Percentiles rank a stretch among this genome's conserved stretches.
These are phyloP conservation scores for Psidium friedrichsthalianum DNA, from an alignment of 345 rosid genomes.

Conservation along the genomic window DNA sequence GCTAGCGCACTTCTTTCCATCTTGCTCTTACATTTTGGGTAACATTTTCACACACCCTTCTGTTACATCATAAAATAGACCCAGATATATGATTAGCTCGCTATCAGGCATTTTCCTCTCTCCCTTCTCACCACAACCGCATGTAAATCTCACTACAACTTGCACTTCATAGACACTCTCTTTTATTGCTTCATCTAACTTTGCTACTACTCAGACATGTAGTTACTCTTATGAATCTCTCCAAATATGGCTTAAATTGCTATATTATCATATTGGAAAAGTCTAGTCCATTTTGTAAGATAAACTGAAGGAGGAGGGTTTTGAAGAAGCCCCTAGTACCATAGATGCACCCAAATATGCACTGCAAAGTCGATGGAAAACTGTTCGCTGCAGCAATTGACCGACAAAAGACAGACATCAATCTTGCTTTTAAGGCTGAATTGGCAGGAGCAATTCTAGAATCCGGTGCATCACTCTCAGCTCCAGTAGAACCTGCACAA, in stretches of 20 bases:
- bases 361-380: conserved; percentile 89
- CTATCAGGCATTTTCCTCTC: not conserved
- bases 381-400: conserved; percentile 82
- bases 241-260: not conserved
- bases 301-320: not conserved
- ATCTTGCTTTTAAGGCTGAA: conserved; percentile 51
- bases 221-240: not conserved
- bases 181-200: not conserved
- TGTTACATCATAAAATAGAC: not conserved
- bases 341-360: conserved; percentile 90
- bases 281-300: not conserved
- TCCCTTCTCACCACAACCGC: not conserved
- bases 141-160: not conserved
- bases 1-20: not conserved
- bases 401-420: conserved; percentile 71
- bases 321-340: conserved; percentile 27
- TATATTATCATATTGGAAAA: not conserved
- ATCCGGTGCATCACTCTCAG: conserved; percentile 53
- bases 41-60: not conserved
- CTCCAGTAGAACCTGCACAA: conserved; percentile 48
- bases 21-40: not conserved
- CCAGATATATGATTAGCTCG: not conserved
- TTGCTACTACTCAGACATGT: not conserved
- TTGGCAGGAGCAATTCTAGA: conserved; percentile 63
- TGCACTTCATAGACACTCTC: not conserved